Evolutionary conservation across 768 basidiomycete species (phyloP), one percentile per base, ranked within the genome.

Genomic region (Phanerochaete sordida): DNA sequence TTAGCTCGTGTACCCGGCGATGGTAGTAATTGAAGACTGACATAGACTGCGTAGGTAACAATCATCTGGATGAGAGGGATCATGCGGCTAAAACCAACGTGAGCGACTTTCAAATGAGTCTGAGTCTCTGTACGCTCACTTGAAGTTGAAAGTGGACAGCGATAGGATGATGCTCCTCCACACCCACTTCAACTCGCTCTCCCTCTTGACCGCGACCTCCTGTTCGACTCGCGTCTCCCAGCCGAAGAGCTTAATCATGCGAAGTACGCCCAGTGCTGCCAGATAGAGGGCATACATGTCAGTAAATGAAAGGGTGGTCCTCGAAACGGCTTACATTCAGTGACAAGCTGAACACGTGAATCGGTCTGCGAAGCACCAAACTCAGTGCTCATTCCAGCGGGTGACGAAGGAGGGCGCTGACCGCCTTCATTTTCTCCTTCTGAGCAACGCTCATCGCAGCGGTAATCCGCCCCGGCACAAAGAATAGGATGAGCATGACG

Each of bases 181-280:
- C 39, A 85, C 74, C 71, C 78, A 79, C 5, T 65, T 60, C 13
- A 91, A 70, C 68, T 91, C 89, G 11, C 79, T 79, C 44, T 85
- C 81, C 61, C 89, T 79, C 64, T 82, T 82, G 24, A 76, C 77
- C n/a, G 77, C 72, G 46, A 91, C 74, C 53, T 76, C 75, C n/a
- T 77, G 68, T 26, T 80, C 73, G 68, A 86, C 79, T 57, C 81
- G 78, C n/a, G 19, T 31, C 57, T 78, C 76, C 76, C 68, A 72
- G 13, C 70, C 73, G 47, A 79, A 81, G 62, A 79, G 71, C 67
- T 81, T 81, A 70, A 81, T 72, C 75, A 81, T 79, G 28, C 79
- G 75, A 13, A 81, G 66, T 31, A 74, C 69, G 45, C 60, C 68
- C 61, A 77, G 63, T 26, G 53, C 60, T 62, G 43, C 13, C 27